A percentile compares a stretch with the other conserved stretches of the same genome.
phyloP scores from a whole-genome alignment of 805 yeast species.

The Nakazawaea ambrosiae region DNA sequence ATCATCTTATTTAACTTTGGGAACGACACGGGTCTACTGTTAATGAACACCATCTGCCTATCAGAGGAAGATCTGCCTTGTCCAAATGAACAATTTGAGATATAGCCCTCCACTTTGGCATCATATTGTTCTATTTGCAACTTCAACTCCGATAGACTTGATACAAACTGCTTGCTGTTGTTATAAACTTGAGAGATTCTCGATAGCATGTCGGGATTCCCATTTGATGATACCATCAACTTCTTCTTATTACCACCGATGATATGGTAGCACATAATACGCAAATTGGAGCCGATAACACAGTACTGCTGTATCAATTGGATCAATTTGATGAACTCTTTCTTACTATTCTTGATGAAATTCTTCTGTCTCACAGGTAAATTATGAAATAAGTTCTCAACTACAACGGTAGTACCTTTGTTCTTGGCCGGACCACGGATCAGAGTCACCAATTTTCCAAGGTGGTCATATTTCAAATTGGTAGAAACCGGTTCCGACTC shows the following conservation, averaged over 20 bases:
- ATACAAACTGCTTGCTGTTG: conserved; percentile 28
- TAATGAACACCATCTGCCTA: conserved; percentile 69
- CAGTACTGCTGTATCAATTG: conserved; percentile 60
- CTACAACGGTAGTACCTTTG: conserved; percentile 61
- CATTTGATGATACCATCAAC: conserved; percentile 53
- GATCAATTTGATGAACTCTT: conserved; percentile 69
- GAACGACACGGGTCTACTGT: conserved; percentile 65
- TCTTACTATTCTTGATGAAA: conserved; percentile 55
- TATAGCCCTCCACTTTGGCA: conserved; percentile 45
- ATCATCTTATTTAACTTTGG: conserved; percentile 49
- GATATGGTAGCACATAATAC: conserved; percentile 54
- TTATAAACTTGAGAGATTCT: conserved; percentile 46
- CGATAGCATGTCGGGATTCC: conserved; percentile 37
- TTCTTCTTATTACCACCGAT: conserved; percentile 40
- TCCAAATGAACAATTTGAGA: conserved; percentile 78
- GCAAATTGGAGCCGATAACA: conserved; percentile 46
- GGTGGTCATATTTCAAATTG: conserved; percentile 39
- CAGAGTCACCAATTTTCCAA: conserved; percentile 41
- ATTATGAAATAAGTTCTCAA: conserved; percentile 53
- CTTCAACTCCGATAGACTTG: conserved; percentile 15
- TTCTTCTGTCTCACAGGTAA: conserved; percentile 82
- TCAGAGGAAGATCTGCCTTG: conserved; percentile 66
- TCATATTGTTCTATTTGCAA: conserved; percentile 20
- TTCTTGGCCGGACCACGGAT: conserved; percentile 37
- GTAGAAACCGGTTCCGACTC: conserved; percentile 50